phyloP scores from a whole-genome alignment of 2,329 filamentous ascomycete genomes.

The Ophiostoma fasciatum region DNA sequence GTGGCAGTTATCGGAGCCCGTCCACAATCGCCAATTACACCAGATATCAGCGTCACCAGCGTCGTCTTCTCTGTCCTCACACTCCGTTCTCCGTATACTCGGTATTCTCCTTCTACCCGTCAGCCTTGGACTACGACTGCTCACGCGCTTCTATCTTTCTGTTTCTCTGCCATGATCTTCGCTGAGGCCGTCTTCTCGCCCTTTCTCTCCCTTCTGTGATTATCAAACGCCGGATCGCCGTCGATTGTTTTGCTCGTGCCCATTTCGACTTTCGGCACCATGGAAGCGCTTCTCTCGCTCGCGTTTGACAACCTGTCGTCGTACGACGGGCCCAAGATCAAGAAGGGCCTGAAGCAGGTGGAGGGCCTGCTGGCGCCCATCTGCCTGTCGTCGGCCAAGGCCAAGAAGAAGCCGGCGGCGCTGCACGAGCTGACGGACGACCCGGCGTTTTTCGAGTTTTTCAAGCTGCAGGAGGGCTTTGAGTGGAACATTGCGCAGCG shows the following conservation, averaged over 20 bases:
- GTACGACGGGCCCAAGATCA: conserved; percentile 76
- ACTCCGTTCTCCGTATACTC: background rate
- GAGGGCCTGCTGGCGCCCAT: conserved; percentile 90
- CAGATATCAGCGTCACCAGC: background rate
- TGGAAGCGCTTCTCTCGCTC: conserved; percentile 85
- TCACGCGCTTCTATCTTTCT: too few relatives aligned
- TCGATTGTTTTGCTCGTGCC: background rate
- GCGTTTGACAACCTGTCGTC: conserved; percentile 96
- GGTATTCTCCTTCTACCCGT: too few relatives aligned
- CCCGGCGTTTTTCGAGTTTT: conserved; percentile 88
- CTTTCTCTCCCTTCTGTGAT: too few relatives aligned
- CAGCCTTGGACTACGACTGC: too few relatives aligned
- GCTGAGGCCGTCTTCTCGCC: too few relatives aligned
- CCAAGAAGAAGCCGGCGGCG: conserved; percentile 7
- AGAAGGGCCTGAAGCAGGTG: conserved; percentile 86
- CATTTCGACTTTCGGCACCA: conserved; percentile 23
- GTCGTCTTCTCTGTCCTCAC: background rate
- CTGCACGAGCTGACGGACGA: conserved; percentile 62
- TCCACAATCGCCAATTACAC: conserved; percentile 4
- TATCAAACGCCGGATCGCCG: too few relatives aligned
- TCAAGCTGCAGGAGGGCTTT: conserved; percentile 91
- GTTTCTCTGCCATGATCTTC: too few relatives aligned
- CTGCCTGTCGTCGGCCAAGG: conserved; percentile 49
- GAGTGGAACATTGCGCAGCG: conserved; percentile 93
- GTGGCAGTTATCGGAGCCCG: conserved; percentile 13